These are phyloP conservation scores for Termitomyces sp. DNA, from an alignment of 768 basidiomycete species.

Conservation along the genomic window DNA sequence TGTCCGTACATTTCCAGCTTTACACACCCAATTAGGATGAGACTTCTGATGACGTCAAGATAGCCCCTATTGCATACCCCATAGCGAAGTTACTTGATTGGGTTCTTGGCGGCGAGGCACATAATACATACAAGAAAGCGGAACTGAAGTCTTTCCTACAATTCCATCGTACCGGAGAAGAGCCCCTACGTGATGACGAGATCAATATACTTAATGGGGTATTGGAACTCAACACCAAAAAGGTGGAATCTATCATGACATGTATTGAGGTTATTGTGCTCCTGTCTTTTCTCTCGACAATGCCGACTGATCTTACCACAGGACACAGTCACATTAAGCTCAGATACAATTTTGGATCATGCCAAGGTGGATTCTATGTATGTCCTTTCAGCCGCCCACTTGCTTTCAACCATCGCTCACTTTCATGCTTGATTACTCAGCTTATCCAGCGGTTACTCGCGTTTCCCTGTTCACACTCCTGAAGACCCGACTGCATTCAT, in stretches of 20 bases:
- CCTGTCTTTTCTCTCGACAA: background rate
- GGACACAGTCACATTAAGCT: slow-evolving; percentile 79
- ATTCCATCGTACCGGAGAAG: slow-evolving; percentile 73
- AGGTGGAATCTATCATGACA: slow-evolving; percentile 78
- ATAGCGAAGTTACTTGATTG: slow-evolving; percentile 78
- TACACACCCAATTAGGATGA: background rate
- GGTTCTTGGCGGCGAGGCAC: slow-evolving; percentile 70
- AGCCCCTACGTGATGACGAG: slow-evolving; percentile 76
- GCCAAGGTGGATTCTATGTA: slow-evolving; percentile 72
- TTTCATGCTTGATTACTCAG: slow-evolving; percentile 24
- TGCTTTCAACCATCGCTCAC: background rate
- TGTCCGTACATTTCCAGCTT: slow-evolving; percentile 20
- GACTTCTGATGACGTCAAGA: slow-evolving; percentile 29
- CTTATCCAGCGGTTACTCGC: slow-evolving; percentile 80
- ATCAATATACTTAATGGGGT: slow-evolving; percentile 79
- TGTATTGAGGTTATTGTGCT: slow-evolving; percentile 51
- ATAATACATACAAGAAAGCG: slow-evolving; percentile 77
- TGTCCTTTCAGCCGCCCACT: slow-evolving; percentile 6
- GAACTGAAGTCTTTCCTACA: slow-evolving; percentile 75
- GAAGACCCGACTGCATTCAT: slow-evolving; percentile 65
- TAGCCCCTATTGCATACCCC: slow-evolving; percentile 78
- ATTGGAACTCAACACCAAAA: slow-evolving; percentile 70
- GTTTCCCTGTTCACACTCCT: slow-evolving; percentile 83
- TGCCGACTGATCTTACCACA: slow-evolving; percentile 18
- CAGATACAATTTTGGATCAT: slow-evolving; percentile 77